Base-by-base conservation (phyloP, 495 filamentous ascomycete species). In the Aspergillus diversus region DNA sequence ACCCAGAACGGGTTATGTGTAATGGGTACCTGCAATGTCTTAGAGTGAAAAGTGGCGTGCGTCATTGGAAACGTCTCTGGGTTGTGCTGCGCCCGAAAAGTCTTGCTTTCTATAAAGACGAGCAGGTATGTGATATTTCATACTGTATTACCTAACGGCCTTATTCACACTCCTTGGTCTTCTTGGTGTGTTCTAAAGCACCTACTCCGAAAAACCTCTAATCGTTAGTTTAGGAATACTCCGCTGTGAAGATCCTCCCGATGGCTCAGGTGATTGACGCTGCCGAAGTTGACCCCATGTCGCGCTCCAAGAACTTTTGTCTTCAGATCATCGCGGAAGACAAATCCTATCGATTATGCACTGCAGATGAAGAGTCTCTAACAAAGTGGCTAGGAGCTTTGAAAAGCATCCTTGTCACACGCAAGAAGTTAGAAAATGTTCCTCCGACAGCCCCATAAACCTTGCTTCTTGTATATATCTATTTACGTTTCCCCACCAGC, bases 31-130 rank as follows among this genome's bases (percentile, higher is more conserved):
- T 97, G 43, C 90, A 92, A 73, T 88, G 91, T 63, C 84, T 97
- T 32, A 92, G 91, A 63, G 90, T 89, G 63, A 93, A 93, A 67
- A 83, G 90, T n/a, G 91, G 91, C 6, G 89, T 99, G 43, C 87
- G 89, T 37, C 91, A 95, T 69, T 99, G 95, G 95, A 97, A 96
- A 80, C 89, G 91, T 64, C 81, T 91, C 35, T 99, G 95, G 95
- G 88, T 89, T 0, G 95, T 99, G 0, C 78, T 98, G n/a, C 90
- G 93, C 37, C 88, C 92, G 0, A 89, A 90, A 62, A 91, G 91
- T 57, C 75, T 98, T 52, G 90, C 92, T 7, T 86, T 98, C 21
- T 98, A 99, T 79, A 98, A 97, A 75, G 89, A 93, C 68, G 93
- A 96, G 49, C 81, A 89, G 75, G 83, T 85, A 72, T 50, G 70